Evolutionary conservation across 2,329 filamentous ascomycete species (phyloP).

Genomic region (Colletotrichum navitas): DNA sequence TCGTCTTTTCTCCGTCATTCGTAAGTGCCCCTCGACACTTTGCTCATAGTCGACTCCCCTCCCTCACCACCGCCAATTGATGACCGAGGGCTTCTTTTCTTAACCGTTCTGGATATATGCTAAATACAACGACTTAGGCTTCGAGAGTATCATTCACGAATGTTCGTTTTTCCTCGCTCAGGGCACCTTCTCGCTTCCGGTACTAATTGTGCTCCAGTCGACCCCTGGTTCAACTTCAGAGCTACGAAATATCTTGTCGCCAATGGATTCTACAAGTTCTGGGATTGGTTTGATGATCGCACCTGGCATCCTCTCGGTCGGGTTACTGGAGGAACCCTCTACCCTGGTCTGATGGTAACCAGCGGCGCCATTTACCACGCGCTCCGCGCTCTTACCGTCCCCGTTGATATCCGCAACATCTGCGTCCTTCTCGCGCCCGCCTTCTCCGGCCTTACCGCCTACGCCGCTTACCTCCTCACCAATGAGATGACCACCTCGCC

Average conservation of each 20-base stretch:
- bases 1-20: slow-evolving; percentile 97
- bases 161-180: slow-evolving; percentile 72
- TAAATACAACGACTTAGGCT: slow-evolving; percentile 69
- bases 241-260: slow-evolving; percentile 97
- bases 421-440: slow-evolving; percentile 95
- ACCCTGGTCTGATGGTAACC: slow-evolving; percentile 98
- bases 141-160: slow-evolving; percentile 99
- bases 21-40: slow-evolving; percentile 66
- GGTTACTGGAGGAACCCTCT: slow-evolving; percentile 98
- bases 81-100: not conserved
- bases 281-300: slow-evolving; percentile 99
- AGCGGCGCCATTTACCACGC: slow-evolving; percentile 96
- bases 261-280: slow-evolving; percentile 98
- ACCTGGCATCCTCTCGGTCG: slow-evolving; percentile 99
- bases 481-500: slow-evolving; percentile 97
- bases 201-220: slow-evolving; percentile 72
- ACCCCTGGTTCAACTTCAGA: slow-evolving; percentile 99
- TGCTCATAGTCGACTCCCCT: not conserved
- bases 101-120: slow-evolving; percentile 40
- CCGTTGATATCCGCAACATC: slow-evolving; percentile 98
- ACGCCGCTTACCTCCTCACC: slow-evolving; percentile 93
- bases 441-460: slow-evolving; percentile 93
- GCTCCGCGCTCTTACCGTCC: slow-evolving; percentile 88
- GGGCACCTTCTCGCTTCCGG: slow-evolving; percentile 20
- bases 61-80: slow-evolving; percentile 28